phyloP scores from a whole-genome alignment of 129 eudicot genomes.

The Ambrosia trifida region DNA sequence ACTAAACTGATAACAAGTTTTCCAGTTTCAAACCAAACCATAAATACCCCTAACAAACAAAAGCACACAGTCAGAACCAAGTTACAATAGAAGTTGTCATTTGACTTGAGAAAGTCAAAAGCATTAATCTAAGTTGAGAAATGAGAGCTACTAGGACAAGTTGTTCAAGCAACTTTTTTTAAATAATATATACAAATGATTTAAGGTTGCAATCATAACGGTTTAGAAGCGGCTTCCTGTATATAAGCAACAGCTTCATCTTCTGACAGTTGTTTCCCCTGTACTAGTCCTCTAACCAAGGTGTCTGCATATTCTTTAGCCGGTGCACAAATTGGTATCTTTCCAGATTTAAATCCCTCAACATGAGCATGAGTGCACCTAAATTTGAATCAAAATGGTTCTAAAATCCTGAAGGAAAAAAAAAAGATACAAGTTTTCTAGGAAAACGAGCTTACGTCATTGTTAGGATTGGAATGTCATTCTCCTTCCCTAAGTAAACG shows the following conservation, averaged over 20 bases:
- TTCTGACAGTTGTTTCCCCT: conserved; percentile 69
- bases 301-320: conserved; percentile 68
- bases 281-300: conserved; percentile 72
- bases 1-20: no score
- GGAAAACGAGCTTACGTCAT: conserved; percentile 69
- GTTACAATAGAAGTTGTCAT: neutral
- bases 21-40: no score
- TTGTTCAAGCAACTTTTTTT: conserved; percentile 13
- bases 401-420: neutral
- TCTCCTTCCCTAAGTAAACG: conserved; percentile 77
- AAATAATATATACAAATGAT: conserved; percentile 22
- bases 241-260: conserved; percentile 81
- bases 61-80: neutral
- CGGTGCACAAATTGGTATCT: conserved; percentile 57
- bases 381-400: conserved; percentile 3
- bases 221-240: conserved; percentile 63
- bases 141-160: conserved; percentile 3
- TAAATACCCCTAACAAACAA: no score
- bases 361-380: conserved; percentile 62
- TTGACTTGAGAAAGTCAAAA: conserved; percentile 13
- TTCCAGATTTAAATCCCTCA: conserved; percentile 78
- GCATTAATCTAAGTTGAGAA: conserved; percentile 10
- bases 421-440: neutral
- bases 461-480: conserved; percentile 74
- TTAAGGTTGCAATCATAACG: conserved; percentile 41